Base-by-base conservation (phyloP, 768 basidiomycete genomes). In the Hygrophorus pudorinus region DNA sequence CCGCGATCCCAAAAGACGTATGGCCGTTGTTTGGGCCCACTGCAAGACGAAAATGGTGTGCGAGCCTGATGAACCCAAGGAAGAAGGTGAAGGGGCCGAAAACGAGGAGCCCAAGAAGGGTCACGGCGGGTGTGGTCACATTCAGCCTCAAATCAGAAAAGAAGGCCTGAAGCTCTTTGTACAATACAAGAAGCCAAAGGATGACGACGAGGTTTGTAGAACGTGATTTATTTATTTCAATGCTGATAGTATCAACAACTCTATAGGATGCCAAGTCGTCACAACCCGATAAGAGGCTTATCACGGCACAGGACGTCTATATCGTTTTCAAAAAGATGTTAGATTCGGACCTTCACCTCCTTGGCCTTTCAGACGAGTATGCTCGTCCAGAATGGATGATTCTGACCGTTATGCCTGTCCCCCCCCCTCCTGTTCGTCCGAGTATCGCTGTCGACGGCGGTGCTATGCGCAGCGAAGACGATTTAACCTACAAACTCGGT, bases 361-460 rank as follows among this genome's bases (percentile, higher is more conserved):
- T 98, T 51, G 96, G 96, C 30, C 78, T 98, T 8, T 93, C 87
- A 20, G 88, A 92, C 46, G 88, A 90, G 59, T 98, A 96, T 59
- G 94, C 96, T 5, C 79, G 93, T 33, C 96, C 96, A 2, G 91
- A 97, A 56, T 99, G 96, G 96, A 98, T 99, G 96, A 96, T 99
- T 52, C 68, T 98, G 33, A 98, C 96, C 0, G 91, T 97, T 30
- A 75, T 98, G 61, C 96, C 96, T 29, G 94, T 99, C 0, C 96
- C 96, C 1, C 96, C 96, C 1, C 94, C 94, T 5, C 91, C 96
- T 6, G 96, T 99, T 43, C 89, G 96, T 39, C 96, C 96, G 0
- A 94, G 91, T 65, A 97, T 99, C 46, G 85, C 94, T 10, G 88
- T 97, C 21, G 94, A 98, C 53, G 94, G 94, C 16, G 93, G 94